Conservation (phyloP, 106 monocot species). For the Amphibolis antarctica region DNA sequence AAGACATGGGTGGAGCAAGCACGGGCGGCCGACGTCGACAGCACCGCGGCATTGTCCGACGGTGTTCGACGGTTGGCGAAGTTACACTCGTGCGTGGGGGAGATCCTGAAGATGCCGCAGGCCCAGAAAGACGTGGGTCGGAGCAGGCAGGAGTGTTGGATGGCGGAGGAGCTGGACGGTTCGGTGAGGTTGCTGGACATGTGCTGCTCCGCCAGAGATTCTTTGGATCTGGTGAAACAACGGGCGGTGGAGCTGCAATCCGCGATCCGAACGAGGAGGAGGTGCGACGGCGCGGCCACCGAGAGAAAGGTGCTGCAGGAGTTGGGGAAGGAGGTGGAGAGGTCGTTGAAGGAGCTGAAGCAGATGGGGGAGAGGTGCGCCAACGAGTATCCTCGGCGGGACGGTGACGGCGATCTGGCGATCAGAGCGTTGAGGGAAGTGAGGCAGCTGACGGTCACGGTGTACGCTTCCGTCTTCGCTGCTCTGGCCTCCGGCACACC, state of each 20-base stretch:
- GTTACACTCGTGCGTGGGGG: slow-evolving; percentile 3
- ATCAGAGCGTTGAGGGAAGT: slow-evolving; percentile 3
- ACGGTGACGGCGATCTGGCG: background rate
- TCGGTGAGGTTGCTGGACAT: slow-evolving; percentile 14
- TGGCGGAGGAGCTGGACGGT: slow-evolving; percentile 7
- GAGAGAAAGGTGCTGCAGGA: slow-evolving; percentile 2
- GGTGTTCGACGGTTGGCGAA: slow-evolving; percentile 3
- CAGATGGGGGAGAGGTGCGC: slow-evolving; percentile 9
- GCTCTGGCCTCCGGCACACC: background rate
- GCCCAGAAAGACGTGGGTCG: background rate
- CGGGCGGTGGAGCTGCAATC: slow-evolving; percentile 9
- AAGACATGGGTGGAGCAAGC: background rate
- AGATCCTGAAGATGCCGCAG: slow-evolving; percentile 6
- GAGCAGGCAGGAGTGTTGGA: background rate
- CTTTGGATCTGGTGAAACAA: background rate
- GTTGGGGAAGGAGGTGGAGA: slow-evolving; percentile 4
- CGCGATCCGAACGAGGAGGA: slow-evolving; percentile 9
- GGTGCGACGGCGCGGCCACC: background rate
- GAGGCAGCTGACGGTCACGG: slow-evolving; percentile 5
- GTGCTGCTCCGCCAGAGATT: slow-evolving; percentile 3
- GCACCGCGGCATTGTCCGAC: background rate
- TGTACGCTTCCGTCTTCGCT: slow-evolving; percentile 1
- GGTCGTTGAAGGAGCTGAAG: slow-evolving; percentile 6
- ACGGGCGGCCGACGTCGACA: background rate
- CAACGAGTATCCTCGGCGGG: background rate